Base-by-base conservation (phyloP, 305 asterid genomes). In the Rubia tinctorum region DNA sequence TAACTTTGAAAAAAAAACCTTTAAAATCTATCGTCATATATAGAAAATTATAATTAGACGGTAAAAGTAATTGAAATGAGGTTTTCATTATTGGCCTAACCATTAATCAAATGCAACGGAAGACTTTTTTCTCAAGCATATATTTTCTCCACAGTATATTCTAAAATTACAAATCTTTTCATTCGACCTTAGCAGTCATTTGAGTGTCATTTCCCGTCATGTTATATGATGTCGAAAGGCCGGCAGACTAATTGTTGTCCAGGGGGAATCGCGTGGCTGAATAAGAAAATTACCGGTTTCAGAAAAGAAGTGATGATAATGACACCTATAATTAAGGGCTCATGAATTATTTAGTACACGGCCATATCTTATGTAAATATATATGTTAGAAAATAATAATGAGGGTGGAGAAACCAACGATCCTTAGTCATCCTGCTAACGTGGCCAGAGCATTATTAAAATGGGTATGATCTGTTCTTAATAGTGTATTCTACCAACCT, bases 381-480 rank as follows among this genome's bases (percentile, higher is more conserved):
- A n/a, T n/a, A n/a, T n/a, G n/a, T n/a, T n/a, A n/a, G n/a, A n/a
- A n/a, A n/a, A n/a, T n/a, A n/a, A n/a, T n/a, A n/a, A n/a, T n/a
- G n/a, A 80, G 77, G 64, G 58, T 56, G 40, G 47, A 74, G 68
- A 39, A 61, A 82, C 40, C 73, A 69, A 53, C 73, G 77, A 69
- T 76, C 75, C 76, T 74, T 80, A 72, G 75, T 77, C 76, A 49
- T 79, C 80, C 84, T 58, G 76, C 81, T 77, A 71, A 76, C 78
- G 79, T 74, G 62, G 59, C 59, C 44, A 71, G 1, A 27, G 10
- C 6, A 3, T 56, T 76, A 71, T 18, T 27, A 72, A 66, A 58
- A 66, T n/a, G 20, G 17, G 27, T 59, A 13, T 72, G 80, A 72
- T 25, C 74, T 72, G 77, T 77, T 66, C 74, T 51, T 72, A 66